Percentiles rank a stretch among this genome's conserved stretches.
These are phyloP conservation scores for Hyaloperonospora brassicae DNA, from an alignment of 352 stramenopile genomes.

Conservation along the genomic window DNA sequence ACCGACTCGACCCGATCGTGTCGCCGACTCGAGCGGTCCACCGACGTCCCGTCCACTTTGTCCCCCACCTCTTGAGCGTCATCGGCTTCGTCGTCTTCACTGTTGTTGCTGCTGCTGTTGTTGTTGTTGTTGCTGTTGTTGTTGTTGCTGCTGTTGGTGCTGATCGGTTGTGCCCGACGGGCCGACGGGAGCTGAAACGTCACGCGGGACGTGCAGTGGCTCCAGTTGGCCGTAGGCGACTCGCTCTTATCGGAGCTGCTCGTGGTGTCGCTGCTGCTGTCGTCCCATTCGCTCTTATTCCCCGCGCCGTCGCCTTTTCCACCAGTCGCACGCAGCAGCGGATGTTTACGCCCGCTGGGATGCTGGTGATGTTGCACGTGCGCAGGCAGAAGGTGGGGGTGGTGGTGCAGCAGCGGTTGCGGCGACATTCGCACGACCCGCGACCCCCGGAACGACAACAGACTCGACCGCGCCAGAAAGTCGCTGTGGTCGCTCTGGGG, in stretches of 20 bases:
- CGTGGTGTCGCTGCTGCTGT: constrained; percentile 17
- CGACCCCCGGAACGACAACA: constrained; percentile 42
- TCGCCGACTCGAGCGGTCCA: constrained; percentile 6
- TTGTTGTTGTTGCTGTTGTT: too few species aligned
- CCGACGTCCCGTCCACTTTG: constrained; percentile 16
- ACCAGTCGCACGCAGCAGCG: constrained; percentile 30
- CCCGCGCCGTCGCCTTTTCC: constrained; percentile 6
- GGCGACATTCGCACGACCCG: constrained; percentile 37
- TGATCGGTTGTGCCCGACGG: too few species aligned
- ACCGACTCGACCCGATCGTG: constrained; percentile 22
- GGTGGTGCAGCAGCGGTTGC: too few species aligned
- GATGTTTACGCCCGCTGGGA: constrained; percentile 32
- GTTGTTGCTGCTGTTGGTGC: too few species aligned
- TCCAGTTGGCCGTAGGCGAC: too few species aligned
- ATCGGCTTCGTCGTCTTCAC: too few species aligned
- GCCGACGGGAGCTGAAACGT: too few species aligned
- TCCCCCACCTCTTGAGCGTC: constrained; percentile 6
- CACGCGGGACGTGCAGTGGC: too few species aligned
- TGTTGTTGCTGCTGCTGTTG: too few species aligned
- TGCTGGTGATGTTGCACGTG: constrained; percentile 27
- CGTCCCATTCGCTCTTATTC: constrained; percentile 29
- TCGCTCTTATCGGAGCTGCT: constrained; percentile 19
- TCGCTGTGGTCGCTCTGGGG: constrained; percentile 14
- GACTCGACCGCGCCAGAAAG: constrained; percentile 27
- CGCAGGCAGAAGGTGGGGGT: too few species aligned